phyloP scores from a whole-genome alignment of 148 eudicot species.

The Spergularia bocconei region DNA sequence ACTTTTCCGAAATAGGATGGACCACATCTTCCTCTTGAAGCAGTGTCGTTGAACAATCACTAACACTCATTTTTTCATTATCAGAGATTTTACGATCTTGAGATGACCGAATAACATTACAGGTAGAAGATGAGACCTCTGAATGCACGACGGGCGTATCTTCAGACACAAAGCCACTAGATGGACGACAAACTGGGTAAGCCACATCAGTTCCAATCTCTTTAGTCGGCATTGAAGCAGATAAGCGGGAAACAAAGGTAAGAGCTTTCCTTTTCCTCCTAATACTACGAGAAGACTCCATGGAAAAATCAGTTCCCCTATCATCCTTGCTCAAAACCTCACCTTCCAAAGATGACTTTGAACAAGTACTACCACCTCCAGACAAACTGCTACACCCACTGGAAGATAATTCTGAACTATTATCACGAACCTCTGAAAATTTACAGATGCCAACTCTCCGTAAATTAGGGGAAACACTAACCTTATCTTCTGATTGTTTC shows the following conservation, averaged over 20 bases:
- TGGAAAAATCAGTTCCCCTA: conserved; percentile 21
- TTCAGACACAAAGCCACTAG: conserved; percentile 23
- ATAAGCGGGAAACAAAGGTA: conserved; percentile 21
- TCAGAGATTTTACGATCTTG: conserved; percentile 8
- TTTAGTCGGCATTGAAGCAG: conserved; percentile 30
- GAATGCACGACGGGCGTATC: conserved; percentile 21
- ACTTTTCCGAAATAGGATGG: conserved; percentile 26
- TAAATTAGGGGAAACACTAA: conserved; percentile 17
- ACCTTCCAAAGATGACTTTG: conserved; percentile 22
- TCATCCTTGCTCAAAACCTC: conserved; percentile 31
- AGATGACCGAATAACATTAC: conserved; percentile 16
- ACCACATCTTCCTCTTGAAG: conserved; percentile 20
- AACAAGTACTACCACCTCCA: conserved; percentile 19
- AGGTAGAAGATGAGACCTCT: conserved; percentile 19
- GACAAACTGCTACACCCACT: conserved; percentile 21
- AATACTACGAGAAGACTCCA: conserved; percentile 23
- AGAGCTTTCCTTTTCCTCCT: conserved; percentile 48
- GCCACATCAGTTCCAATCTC: conserved; percentile 8
- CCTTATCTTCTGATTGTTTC: conserved; percentile 24
- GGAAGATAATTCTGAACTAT: conserved; percentile 22
- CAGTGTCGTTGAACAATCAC: conserved; percentile 23
- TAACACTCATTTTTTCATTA: conserved; percentile 20
- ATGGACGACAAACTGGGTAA: conserved; percentile 14
- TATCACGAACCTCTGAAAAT: conserved; percentile 21
- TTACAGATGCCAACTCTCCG: conserved; percentile 24